phyloP scores from a whole-genome alignment of 2,329 filamentous ascomycete species.

The Dactylellina parvicollis region DNA sequence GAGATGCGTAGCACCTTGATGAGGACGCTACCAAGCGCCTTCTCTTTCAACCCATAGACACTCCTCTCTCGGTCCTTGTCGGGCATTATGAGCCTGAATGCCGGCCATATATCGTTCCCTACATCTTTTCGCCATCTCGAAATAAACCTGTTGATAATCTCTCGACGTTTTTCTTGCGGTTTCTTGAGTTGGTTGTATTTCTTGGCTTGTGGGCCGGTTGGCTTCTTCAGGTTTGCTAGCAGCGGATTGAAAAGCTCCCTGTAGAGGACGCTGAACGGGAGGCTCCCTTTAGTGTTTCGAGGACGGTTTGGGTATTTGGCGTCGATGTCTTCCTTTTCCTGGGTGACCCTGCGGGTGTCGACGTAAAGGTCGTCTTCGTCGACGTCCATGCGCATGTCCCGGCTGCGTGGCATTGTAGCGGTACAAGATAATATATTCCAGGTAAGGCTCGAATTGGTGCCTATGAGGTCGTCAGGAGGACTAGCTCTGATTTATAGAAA shows the following conservation, averaged over 20 bases:
- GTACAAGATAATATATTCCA: too few relatives aligned
- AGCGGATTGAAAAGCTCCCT: slow-evolving; percentile 82
- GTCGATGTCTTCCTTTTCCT: slow-evolving; percentile 55
- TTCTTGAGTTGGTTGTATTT: slow-evolving; percentile 65
- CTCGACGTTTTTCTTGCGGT: slow-evolving; percentile 76
- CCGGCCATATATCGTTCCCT: slow-evolving; percentile 91
- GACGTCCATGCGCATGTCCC: slow-evolving; percentile 46
- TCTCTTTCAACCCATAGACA: slow-evolving; percentile 93
- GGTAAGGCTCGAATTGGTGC: too few relatives aligned
- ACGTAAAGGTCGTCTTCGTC: slow-evolving; percentile 55
- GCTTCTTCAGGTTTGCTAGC: slow-evolving; percentile 78
- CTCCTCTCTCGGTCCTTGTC: slow-evolving; percentile 91
- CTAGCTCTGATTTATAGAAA: slow-evolving; percentile 1
- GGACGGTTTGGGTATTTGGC: slow-evolving; percentile 83
- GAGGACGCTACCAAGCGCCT: slow-evolving; percentile 85
- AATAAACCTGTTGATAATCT: slow-evolving; percentile 87
- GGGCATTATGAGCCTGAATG: slow-evolving; percentile 83
- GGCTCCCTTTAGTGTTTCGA: slow-evolving; percentile 76
- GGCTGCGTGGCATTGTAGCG: slow-evolving; percentile 37
- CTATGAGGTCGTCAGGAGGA: too few relatives aligned
- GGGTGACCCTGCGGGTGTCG: slow-evolving; percentile 39
- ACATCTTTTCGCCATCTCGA: slow-evolving; percentile 86
- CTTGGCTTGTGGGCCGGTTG: slow-evolving; percentile 67
- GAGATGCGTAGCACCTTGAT: slow-evolving; percentile 93
- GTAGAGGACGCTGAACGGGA: slow-evolving; percentile 84